Evolutionary conservation across 805 yeast genomes (phyloP), one percentile per base, ranked within the genome.

Genomic region (Lipomyces lipofer): DNA sequence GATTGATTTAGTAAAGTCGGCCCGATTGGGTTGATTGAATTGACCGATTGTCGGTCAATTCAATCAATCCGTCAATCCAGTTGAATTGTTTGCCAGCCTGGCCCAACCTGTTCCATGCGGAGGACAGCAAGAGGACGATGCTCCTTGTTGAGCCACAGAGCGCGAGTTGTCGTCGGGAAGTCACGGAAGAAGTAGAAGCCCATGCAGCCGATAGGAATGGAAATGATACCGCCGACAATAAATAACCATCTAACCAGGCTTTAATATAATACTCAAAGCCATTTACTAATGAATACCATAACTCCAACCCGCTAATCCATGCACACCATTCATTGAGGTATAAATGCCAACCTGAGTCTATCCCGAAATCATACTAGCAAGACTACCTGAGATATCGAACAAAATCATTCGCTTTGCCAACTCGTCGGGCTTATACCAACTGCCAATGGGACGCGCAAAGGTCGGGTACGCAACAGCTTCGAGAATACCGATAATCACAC

Each of bases 401-500:
- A 68, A 71, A 69, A 72, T 70, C n/a, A 72, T 68, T 38, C 80
- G 64, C 45, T 74, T 66, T 55, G 67, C 74, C 52, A 81, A 73
- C 69, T 84, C 86, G 49, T 72, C 72, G 49, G 81, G 75, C 60
- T 74, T 74, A 67, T 80, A 80, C 77, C 78, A 82, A 22, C 80
- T 74, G 15, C 86, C 88, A 57, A 68, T 43, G 32, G 66, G 42
- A 32, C 48, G 59, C 21, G 57, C 51, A 15, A 68, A 59, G 1
- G 68, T 81, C 3, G 89, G 86, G 71, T 78, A 76, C 61, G 74
- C 78, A 15, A 84, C 81, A 3, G 87, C 80, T 66, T 88, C 94
- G 24, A 82, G 81, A 0, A 81, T 78, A 39, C 86, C 90, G 53
- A 85, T 75, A 40, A 85, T 74, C 62, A 85, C 85, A 49, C 94